Percentiles rank a stretch among this genome's conserved stretches.
These are phyloP conservation scores for Lepiota venenata DNA, from an alignment of 768 basidiomycete species.

Conservation along the genomic window DNA sequence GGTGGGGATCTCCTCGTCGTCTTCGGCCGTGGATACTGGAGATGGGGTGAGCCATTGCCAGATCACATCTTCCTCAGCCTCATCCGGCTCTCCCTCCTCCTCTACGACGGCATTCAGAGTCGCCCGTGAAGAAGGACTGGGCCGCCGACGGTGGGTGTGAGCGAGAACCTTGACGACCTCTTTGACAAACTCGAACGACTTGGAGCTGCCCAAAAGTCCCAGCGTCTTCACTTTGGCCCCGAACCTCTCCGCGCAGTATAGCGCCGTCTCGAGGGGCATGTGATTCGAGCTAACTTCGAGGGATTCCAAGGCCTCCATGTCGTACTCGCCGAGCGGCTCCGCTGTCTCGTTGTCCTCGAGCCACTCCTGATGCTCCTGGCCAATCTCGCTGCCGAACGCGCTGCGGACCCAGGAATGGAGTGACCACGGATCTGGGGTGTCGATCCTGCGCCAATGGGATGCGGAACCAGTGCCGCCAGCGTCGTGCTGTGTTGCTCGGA, in stretches of 20 bases:
- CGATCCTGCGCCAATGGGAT: constrained; percentile 20
- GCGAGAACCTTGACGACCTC: constrained; percentile 5
- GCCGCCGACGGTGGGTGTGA: not conserved
- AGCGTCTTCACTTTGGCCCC: not conserved
- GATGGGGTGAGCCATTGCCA: constrained; percentile 8
- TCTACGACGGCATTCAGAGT: not conserved
- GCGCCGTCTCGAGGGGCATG: constrained; percentile 33
- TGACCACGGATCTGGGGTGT: constrained; percentile 24
- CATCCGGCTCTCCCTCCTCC: not conserved
- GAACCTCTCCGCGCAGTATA: constrained; percentile 26
- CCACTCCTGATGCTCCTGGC: constrained; percentile 4
- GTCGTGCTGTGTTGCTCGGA: constrained; percentile 41
- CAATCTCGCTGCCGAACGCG: not conserved
- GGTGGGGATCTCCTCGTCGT: not conserved
- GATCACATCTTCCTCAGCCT: not conserved
- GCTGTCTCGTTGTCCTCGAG: not conserved
- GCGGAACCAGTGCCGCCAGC: constrained; percentile 11
- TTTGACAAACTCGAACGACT: constrained; percentile 8
- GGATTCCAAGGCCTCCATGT: constrained; percentile 1
- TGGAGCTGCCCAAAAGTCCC: not conserved
- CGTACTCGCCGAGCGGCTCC: constrained; percentile 5
- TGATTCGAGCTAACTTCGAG: constrained; percentile 20
- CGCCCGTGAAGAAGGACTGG: too few species aligned
- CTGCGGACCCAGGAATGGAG: constrained; percentile 33
- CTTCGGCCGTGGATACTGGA: not conserved